Conservation (phyloP, 1,284 basidiomycete genomes). For the Ustilago curta region DNA sequence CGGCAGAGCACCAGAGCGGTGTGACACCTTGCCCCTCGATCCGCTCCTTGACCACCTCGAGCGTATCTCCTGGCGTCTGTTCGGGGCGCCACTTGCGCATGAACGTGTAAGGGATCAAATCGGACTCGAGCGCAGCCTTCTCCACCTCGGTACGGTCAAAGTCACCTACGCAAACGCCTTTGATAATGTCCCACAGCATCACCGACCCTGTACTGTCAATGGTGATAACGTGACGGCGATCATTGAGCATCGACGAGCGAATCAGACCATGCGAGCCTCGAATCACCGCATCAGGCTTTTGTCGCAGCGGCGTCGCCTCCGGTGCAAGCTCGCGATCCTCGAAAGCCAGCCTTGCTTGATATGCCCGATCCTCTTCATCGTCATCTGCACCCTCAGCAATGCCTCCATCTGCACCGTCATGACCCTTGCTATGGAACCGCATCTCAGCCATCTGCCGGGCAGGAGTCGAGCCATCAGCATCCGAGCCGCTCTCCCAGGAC, state of each 20-base stretch:
- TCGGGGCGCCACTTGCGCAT: constrained; percentile 51
- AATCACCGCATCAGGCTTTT: constrained; percentile 79
- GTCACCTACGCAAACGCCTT: constrained; percentile 80
- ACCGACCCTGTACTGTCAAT: constrained; percentile 87
- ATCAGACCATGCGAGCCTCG: constrained; percentile 85
- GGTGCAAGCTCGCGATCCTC: constrained; percentile 84
- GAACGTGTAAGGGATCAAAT: constrained; percentile 26
- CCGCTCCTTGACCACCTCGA: constrained; percentile 86
- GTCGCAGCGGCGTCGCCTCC: constrained; percentile 79
- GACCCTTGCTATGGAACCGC: constrained; percentile 6
- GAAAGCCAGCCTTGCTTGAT: constrained; percentile 70
- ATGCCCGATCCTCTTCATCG: constrained; percentile 31
- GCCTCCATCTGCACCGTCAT: neutral
- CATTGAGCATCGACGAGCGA: constrained; percentile 84
- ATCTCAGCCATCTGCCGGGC: constrained; percentile 27
- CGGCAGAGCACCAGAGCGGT: constrained; percentile 85
- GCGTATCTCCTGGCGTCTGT: constrained; percentile 74
- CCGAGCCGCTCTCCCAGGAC: constrained; percentile 35
- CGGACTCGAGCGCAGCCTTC: constrained; percentile 37
- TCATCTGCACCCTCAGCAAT: constrained; percentile 18
- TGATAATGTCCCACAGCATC: constrained; percentile 90
- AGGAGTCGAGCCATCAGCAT: constrained; percentile 12
- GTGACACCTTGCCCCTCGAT: constrained; percentile 93
- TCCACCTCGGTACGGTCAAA: constrained; percentile 79
- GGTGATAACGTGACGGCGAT: constrained; percentile 89